A percentile compares a stretch with the other conserved stretches of the same genome.
Conservation (phyloP, 768 basidiomycete genomes). For the Arthromyces matolae region DNA sequence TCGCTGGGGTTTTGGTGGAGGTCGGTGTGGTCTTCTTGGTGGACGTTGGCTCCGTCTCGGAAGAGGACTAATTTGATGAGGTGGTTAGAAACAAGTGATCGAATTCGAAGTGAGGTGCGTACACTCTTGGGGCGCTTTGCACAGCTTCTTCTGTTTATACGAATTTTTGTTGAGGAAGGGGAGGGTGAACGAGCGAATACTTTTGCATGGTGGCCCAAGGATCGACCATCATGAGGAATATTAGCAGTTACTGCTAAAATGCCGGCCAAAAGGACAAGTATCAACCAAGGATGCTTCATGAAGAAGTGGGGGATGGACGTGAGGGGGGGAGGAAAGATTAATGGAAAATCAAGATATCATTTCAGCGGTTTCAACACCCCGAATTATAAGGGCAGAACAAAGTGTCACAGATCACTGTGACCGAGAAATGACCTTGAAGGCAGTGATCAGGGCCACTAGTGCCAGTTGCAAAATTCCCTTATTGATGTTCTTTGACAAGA, state of each 20-base stretch:
- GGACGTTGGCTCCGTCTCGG: background rate
- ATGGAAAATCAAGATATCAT: background rate
- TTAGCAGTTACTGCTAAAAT: conserved; percentile 30
- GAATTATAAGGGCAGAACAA: conserved; percentile 13
- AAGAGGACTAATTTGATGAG: too few relatives aligned
- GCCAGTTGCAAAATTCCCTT: too few relatives aligned
- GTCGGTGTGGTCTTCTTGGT: background rate
- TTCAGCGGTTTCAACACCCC: conserved; percentile 6
- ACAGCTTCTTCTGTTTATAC: conserved; percentile 13
- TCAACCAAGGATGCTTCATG: conserved; percentile 44
- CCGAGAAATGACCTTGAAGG: background rate
- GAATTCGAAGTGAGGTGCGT: too few relatives aligned
- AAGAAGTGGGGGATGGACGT: conserved; percentile 16
- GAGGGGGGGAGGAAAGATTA: conserved; percentile 11
- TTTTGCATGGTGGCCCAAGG: conserved; percentile 31
- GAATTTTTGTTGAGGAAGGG: conserved; percentile 4
- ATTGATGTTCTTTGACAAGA: too few relatives aligned
- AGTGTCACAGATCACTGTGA: conserved; percentile 14
- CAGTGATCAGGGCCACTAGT: background rate
- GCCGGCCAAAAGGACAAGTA: conserved; percentile 36
- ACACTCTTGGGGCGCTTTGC: conserved; percentile 17
- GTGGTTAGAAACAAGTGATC: too few relatives aligned
- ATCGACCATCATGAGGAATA: conserved; percentile 24
- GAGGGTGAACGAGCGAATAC: conserved; percentile 29
- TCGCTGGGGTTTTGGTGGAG: conserved; percentile 8